Base-by-base conservation (phyloP, 2,329 filamentous ascomycete genomes). In the Myriosclerotinia duriaeana region DNA sequence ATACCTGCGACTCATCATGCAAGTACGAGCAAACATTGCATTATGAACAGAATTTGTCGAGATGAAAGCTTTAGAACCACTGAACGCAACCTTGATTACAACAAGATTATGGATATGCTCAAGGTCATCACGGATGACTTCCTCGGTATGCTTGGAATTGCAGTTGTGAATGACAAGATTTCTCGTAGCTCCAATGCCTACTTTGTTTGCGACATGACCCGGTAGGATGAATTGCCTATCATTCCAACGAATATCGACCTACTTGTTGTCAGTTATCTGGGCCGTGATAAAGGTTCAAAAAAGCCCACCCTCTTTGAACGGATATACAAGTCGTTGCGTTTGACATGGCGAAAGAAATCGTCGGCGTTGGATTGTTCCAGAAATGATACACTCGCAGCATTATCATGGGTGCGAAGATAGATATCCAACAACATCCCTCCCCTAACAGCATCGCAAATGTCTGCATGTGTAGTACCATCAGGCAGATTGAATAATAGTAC, bases 31-130 rank as follows among this genome's bases (percentile, higher is more conserved):
- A 77, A 89, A 91, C 63, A 92, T 83, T 14, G 91, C 89, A 69
- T 89, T 88, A 73, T 89, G 84, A 12, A 96, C 83, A 0, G 91
- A 92, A 76, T 93, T 96, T 9, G 89, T 91, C 65, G 85, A 87
- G 70, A 96, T 86, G 76, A 85, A 85, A 67, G 85, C 89, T 76
- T 87, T 85, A 5, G 82, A 81, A 22, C 82, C 79, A 3, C 78
- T 77, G 76, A 90, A 89, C 9, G 79, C 78, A 54, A 95, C 79
- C 53, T 84, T 84, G 72, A 95, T 81, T 14, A 96, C 84, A 30
- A 89, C 80, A 1, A 96, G 82, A 69, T 91, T 91, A 79, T 94
- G 88, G 68, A 96, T 94, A 75, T 96, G 92, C 34, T 93, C 89
- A 48, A 95, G 82, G 72, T 96, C 90, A 5, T 88, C 83, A 14